A percentile compares a stretch with the other conserved stretches of the same genome.
phyloP scores from a whole-genome alignment of 2,329 filamentous ascomycete genomes.

The Hymenoscyphus albidus region DNA sequence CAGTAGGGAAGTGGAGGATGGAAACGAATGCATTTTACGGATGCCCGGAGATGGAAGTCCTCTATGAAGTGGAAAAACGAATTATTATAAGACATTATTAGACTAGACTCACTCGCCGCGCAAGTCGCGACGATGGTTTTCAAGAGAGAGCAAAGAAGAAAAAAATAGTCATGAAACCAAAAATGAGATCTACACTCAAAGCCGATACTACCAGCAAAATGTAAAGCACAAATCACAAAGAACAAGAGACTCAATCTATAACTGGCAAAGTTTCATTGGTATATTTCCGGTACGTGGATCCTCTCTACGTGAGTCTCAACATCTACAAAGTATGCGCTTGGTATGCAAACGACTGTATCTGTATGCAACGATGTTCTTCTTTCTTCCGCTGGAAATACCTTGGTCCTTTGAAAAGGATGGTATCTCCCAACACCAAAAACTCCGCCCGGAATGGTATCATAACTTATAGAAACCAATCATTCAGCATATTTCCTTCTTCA shows the following conservation, averaged over 20 bases:
- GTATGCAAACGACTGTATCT: not conserved
- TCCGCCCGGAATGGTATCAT: slow-evolving; percentile 13
- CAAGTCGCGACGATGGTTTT: too few species aligned
- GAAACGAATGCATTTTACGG: too few species aligned
- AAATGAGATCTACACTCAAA: too few species aligned
- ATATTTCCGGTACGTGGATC: not conserved
- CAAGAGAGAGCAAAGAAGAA: too few species aligned
- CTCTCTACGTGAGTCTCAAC: slow-evolving; percentile 14
- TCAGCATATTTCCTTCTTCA: slow-evolving; percentile 8
- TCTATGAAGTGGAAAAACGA: too few species aligned
- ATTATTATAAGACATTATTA: too few species aligned
- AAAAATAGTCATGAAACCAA: too few species aligned
- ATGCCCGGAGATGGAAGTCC: too few species aligned
- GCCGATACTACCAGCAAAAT: not conserved
- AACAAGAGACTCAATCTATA: not conserved
- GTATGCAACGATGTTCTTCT: not conserved
- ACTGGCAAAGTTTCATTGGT: not conserved
- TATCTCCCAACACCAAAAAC: slow-evolving; percentile 9
- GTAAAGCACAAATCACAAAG: not conserved
- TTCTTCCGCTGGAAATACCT: not conserved
- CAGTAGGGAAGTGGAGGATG: too few species aligned
- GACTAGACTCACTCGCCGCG: too few species aligned
- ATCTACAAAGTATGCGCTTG: not conserved
- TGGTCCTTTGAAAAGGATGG: not conserved
- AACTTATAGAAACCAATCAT: slow-evolving; percentile 2